phyloP scores from a whole-genome alignment of 306 rosid genomes.

The Dicorynia guianensis region DNA sequence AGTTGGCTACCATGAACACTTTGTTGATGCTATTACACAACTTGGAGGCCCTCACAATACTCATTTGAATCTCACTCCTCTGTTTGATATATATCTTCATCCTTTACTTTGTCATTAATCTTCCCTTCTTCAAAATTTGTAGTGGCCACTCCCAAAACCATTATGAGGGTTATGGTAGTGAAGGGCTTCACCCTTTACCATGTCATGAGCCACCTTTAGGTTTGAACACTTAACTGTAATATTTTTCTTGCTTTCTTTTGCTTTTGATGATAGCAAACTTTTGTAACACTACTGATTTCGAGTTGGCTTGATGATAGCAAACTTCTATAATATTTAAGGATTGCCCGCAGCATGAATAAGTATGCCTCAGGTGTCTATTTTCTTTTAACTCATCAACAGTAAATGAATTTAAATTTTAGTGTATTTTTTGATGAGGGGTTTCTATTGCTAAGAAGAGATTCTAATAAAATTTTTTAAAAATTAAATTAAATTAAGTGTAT shows the following conservation, averaged over 20 bases:
- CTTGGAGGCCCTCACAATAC: constrained; percentile 99
- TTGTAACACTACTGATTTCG: constrained; percentile 14
- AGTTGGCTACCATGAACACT: constrained; percentile 96
- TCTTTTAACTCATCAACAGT: constrained; percentile 9
- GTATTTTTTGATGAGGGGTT: too few relatives aligned
- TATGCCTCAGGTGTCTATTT: constrained; percentile 44
- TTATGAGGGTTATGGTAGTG: constrained; percentile 99
- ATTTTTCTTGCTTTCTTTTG: constrained; percentile 37
- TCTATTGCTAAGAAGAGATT: too few relatives aligned
- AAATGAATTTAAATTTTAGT: constrained; percentile 15
- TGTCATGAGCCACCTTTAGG: constrained; percentile 99
- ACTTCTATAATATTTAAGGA: too few relatives aligned
- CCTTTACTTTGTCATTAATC: neutral
- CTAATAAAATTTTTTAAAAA: too few relatives aligned
- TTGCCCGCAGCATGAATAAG: constrained; percentile 96
- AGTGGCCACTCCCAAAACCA: constrained; percentile 99
- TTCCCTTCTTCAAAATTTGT: constrained; percentile 21
- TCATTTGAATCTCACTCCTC: too few relatives aligned
- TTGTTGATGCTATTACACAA: constrained; percentile 97
- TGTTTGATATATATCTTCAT: too few relatives aligned
- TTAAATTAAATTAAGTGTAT: too few relatives aligned
- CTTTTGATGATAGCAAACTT: constrained; percentile 36
- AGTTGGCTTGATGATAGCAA: constrained; percentile 46
- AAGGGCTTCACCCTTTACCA: constrained; percentile 99
- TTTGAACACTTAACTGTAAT: constrained; percentile 46